A percentile compares a stretch with the other conserved stretches of the same genome.
These are phyloP conservation scores for Pyrenophora teres DNA, from an alignment of 2,329 filamentous ascomycete genomes.

Conservation along the genomic window DNA sequence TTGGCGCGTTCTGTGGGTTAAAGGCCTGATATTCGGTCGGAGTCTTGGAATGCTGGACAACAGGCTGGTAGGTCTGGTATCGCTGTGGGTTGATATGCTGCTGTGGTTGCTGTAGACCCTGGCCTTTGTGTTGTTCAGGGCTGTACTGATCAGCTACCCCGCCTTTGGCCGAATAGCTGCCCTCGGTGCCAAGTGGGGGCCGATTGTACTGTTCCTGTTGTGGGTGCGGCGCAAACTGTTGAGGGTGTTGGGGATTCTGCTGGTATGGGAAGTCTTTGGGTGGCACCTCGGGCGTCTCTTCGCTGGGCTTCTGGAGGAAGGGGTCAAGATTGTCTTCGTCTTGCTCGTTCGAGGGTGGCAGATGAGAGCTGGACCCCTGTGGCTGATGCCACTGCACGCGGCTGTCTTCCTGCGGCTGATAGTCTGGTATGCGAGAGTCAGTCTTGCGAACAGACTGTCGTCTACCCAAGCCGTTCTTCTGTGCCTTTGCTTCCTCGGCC, in stretches of 20 bases:
- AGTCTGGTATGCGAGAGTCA: slow-evolving; percentile 35
- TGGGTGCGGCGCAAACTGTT: slow-evolving; percentile 33
- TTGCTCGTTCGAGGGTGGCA: slow-evolving; percentile 45
- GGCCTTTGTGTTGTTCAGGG: slow-evolving; percentile 43
- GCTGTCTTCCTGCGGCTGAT: slow-evolving; percentile 32
- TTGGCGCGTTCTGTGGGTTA: slow-evolving; percentile 38
- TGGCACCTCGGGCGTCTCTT: slow-evolving; percentile 39
- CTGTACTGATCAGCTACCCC: slow-evolving; percentile 47
- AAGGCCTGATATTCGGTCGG: slow-evolving; percentile 42
- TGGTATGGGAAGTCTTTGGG: slow-evolving; percentile 44
- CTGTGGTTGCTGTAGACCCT: slow-evolving; percentile 32
- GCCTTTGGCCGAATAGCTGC: slow-evolving; percentile 45
- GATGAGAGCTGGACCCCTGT: slow-evolving; percentile 39
- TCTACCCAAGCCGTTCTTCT: slow-evolving; percentile 40
- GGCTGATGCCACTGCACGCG: slow-evolving; percentile 35
- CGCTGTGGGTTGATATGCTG: slow-evolving; percentile 30
- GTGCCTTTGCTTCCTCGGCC: slow-evolving; percentile 39
- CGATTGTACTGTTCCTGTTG: slow-evolving; percentile 42
- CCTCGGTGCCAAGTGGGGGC: slow-evolving; percentile 47
- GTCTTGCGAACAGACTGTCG: slow-evolving; percentile 46
- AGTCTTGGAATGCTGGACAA: slow-evolving; percentile 26
- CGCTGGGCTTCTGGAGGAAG: slow-evolving; percentile 43
- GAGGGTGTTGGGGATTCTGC: slow-evolving; percentile 28
- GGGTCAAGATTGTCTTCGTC: slow-evolving; percentile 47
- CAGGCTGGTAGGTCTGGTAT: slow-evolving; percentile 42